Conservation (phyloP, 495 filamentous ascomycete genomes). For the Cercophora samala region DNA sequence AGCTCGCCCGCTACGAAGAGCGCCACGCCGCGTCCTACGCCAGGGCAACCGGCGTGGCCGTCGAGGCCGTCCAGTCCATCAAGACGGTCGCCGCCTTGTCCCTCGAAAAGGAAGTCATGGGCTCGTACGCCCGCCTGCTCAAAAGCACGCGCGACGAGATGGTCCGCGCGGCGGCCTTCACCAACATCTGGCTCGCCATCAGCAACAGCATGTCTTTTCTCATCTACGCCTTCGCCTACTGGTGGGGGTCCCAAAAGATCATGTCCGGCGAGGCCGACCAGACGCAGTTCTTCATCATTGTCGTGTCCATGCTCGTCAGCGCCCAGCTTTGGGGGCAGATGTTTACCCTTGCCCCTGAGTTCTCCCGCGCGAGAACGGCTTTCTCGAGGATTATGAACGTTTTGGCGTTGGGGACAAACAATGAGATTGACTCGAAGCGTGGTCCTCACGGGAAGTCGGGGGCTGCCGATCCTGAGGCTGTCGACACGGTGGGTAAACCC, state of each 20-base stretch:
- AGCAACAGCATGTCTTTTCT: constrained; percentile 75
- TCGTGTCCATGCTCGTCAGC: constrained; percentile 45
- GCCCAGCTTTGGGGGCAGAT: constrained; percentile 35
- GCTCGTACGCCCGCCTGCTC: constrained; percentile 50
- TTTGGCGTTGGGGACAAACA: constrained; percentile 21
- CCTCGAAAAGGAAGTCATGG: constrained; percentile 59
- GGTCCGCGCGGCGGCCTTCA: constrained; percentile 20
- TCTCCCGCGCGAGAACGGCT: constrained; percentile 29
- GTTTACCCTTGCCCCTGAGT: constrained; percentile 35
- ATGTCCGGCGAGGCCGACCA: constrained; percentile 59
- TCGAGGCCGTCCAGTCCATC: constrained; percentile 80
- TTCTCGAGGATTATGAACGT: constrained; percentile 24
- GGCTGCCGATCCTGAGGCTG: constrained; percentile 20
- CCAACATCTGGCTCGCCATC: constrained; percentile 60
- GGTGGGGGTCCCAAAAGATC: constrained; percentile 75
- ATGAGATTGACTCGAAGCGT: constrained; percentile 16
- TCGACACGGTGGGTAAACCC: constrained; percentile 57
- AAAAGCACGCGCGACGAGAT: constrained; percentile 18
- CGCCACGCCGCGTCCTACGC: constrained; percentile 69
- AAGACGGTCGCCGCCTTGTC: constrained; percentile 77
- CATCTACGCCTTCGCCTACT: constrained; percentile 71
- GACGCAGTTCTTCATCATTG: constrained; percentile 79
- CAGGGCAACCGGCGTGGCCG: constrained; percentile 70
- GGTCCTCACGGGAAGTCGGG: constrained; percentile 1
- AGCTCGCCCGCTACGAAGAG: constrained; percentile 66